These are phyloP conservation scores for Calonectria hongkongensis DNA, from an alignment of 2,329 filamentous ascomycete genomes.

Conservation along the genomic window DNA sequence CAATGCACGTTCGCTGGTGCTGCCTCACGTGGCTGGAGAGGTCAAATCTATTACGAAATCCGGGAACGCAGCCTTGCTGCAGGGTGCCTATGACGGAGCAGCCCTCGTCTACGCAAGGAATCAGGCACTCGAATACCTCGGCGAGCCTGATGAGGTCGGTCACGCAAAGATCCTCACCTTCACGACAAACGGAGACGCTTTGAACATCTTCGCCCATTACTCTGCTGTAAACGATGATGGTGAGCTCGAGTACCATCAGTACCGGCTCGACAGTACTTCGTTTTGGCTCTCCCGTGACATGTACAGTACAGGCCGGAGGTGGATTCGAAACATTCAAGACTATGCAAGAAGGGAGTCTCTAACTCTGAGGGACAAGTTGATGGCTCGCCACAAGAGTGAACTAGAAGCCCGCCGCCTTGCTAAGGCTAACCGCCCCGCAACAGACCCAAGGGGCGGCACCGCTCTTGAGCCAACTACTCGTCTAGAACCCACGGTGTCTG, in stretches of 20 bases:
- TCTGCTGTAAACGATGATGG: constrained; percentile 41
- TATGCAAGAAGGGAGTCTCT: background rate
- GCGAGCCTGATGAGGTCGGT: constrained; percentile 42
- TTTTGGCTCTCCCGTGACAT: background rate
- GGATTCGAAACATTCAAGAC: background rate
- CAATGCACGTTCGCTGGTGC: constrained; percentile 45
- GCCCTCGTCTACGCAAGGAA: constrained; percentile 55
- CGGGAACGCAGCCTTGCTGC: constrained; percentile 43
- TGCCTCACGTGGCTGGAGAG: constrained; percentile 56
- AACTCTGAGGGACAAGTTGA: background rate
- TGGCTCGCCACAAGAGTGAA: background rate
- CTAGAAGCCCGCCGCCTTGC: no score
- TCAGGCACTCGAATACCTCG: constrained; percentile 49
- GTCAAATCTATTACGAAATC: constrained; percentile 43
- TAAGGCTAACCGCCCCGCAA: background rate
- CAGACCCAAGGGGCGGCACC: background rate
- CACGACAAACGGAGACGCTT: constrained; percentile 50
- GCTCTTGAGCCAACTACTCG: no score
- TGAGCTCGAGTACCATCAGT: constrained; percentile 51
- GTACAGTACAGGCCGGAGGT: background rate
- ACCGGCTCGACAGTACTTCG: constrained; percentile 24
- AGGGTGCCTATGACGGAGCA: constrained; percentile 53
- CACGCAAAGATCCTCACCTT: constrained; percentile 53
- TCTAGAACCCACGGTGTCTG: no score
- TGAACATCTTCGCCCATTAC: constrained; percentile 56